A percentile compares a stretch with the other conserved stretches of the same genome.
These are phyloP conservation scores for Neurospora sp. DNA, from an alignment of 495 filamentous ascomycete species.

Conservation along the genomic window DNA sequence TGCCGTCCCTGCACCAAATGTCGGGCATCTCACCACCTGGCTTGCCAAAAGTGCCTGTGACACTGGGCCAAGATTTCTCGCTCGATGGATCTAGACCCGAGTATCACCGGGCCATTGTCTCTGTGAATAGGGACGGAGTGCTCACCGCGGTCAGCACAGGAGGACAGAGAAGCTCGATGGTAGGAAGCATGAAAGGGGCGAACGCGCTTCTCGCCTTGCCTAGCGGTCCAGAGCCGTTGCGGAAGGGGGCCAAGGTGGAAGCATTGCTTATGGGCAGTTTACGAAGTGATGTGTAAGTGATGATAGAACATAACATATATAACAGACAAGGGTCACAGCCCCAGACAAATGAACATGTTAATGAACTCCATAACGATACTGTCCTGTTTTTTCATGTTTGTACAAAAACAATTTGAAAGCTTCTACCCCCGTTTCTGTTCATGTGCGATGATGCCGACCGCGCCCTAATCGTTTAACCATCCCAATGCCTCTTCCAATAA, in stretches of 20 bases:
- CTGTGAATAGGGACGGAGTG: slow-evolving; percentile 46
- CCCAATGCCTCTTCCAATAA: slow-evolving; percentile 19
- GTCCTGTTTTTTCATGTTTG: slow-evolving; percentile 19
- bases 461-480: slow-evolving; percentile 14
- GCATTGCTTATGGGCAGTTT: slow-evolving; percentile 34
- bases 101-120: slow-evolving; percentile 71
- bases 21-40: slow-evolving; percentile 51
- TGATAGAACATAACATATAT: background rate
- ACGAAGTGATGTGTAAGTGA: slow-evolving; percentile 14
- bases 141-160: slow-evolving; percentile 79
- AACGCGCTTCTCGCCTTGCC: slow-evolving; percentile 80
- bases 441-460: slow-evolving; percentile 17
- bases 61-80: slow-evolving; percentile 57
- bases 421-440: slow-evolving; percentile 8
- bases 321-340: background rate
- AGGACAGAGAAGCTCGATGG: slow-evolving; percentile 75
- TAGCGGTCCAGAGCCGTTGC: slow-evolving; percentile 29
- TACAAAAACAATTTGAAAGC: background rate
- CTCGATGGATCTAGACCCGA: slow-evolving; percentile 69
- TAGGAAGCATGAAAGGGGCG: slow-evolving; percentile 78
- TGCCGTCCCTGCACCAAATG: slow-evolving; percentile 73
- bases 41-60: slow-evolving; percentile 60
- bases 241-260: slow-evolving; percentile 33
- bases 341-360: background rate
- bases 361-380: slow-evolving; percentile 8